These are phyloP conservation scores for Rosa rugosa DNA, from an alignment of 306 rosid genomes.

Conservation along the genomic window DNA sequence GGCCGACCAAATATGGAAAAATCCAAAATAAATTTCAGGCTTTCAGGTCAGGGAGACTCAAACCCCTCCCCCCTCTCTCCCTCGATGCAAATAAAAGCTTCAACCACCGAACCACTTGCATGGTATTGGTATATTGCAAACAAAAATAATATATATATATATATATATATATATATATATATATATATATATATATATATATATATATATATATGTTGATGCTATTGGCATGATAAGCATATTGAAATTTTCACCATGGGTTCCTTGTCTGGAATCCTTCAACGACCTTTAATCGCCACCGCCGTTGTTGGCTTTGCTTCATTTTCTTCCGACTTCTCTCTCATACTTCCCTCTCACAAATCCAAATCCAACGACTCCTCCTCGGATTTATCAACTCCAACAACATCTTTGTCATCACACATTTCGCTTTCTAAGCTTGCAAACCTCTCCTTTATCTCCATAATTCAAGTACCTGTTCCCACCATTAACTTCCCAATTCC, in stretches of 20 bases:
- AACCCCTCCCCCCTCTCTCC: no score
- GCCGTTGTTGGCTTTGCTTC: slow-evolving; percentile 79
- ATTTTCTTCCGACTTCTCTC: slow-evolving; percentile 61
- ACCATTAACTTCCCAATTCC: slow-evolving; percentile 48
- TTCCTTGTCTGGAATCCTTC: slow-evolving; percentile 76
- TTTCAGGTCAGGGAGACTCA: no score
- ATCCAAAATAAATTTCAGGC: no score
- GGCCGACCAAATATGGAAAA: no score
- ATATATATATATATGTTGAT: background rate
- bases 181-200: no score
- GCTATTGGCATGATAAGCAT: background rate
- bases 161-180: no score
- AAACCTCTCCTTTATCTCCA: slow-evolving; percentile 46
- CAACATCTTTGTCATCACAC: slow-evolving; percentile 7
- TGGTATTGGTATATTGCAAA: no score
- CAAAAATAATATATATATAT: no score
- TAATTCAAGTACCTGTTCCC: slow-evolving; percentile 64
- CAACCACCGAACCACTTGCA: no score
- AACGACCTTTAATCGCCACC: slow-evolving; percentile 84
- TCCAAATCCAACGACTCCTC: slow-evolving; percentile 41
- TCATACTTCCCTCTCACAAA: slow-evolving; percentile 47
- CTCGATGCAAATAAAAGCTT: no score
- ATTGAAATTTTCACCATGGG: slow-evolving; percentile 36
- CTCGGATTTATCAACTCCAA: background rate
- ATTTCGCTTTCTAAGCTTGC: slow-evolving; percentile 65